These are phyloP conservation scores for Lathyrus oleraceus DNA, from an alignment of 306 rosid genomes.

Conservation along the genomic window DNA sequence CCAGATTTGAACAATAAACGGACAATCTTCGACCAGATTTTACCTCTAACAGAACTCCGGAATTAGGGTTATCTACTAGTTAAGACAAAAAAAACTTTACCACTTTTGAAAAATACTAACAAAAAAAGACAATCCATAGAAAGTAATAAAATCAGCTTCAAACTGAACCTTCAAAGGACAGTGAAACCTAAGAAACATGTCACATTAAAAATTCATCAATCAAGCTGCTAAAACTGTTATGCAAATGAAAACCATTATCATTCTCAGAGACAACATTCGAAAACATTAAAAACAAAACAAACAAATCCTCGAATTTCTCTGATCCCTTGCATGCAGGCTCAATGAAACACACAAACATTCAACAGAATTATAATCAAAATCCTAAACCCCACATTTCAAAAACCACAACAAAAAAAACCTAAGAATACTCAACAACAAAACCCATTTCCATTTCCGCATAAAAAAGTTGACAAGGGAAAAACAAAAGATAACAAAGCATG, in stretches of 20 bases:
- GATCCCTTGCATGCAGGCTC: conserved; percentile 52
- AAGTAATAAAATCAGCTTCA: conserved; percentile 1
- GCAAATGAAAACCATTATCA: neutral
- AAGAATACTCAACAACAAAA: conserved; percentile 5
- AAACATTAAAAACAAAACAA: too few relatives aligned
- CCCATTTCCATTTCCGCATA: conserved; percentile 6
- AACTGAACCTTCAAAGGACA: conserved; percentile 9
- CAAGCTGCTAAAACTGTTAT: too few relatives aligned
- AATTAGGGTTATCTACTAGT: too few relatives aligned
- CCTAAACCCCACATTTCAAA: conserved; percentile 39
- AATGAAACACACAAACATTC: conserved; percentile 8
- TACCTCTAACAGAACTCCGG: neutral
- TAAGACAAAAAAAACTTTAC: neutral
- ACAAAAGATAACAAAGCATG: neutral
- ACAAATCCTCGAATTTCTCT: neutral
- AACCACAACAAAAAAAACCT: neutral
- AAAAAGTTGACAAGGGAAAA: neutral
- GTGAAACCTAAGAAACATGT: conserved; percentile 5
- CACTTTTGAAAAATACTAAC: neutral
- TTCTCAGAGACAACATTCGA: neutral
- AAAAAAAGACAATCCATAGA: conserved; percentile 13
- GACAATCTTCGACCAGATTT: neutral
- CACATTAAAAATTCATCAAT: conserved; percentile 2
- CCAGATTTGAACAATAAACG: neutral
- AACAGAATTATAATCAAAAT: conserved; percentile 33